phyloP scores from a whole-genome alignment of 176 grass and related monocot genomes.

The Panicum miliaceum region DNA sequence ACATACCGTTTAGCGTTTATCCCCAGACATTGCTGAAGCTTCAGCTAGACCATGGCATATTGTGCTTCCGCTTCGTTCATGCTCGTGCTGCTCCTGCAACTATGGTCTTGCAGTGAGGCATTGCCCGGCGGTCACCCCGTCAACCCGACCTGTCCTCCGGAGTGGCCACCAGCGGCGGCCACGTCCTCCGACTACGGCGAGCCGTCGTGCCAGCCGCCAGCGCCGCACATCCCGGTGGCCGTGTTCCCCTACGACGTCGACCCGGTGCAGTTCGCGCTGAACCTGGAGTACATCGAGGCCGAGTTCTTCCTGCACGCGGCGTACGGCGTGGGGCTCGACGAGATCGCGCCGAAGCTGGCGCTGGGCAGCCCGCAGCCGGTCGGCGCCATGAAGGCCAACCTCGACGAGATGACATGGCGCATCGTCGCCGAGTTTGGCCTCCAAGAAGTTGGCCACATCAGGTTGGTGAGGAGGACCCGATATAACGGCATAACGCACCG shows the following conservation, averaged over 20 bases:
- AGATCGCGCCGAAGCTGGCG: slow-evolving; percentile 59
- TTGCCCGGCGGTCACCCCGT: not conserved
- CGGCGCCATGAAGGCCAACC: slow-evolving; percentile 65
- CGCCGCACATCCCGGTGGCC: slow-evolving; percentile 25
- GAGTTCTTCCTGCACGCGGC: slow-evolving; percentile 72
- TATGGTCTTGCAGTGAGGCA: not conserved
- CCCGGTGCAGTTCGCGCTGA: slow-evolving; percentile 70
- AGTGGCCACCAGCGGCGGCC: too few relatives aligned
- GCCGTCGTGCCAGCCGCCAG: not conserved
- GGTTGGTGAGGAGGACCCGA: slow-evolving; percentile 26
- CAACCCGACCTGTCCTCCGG: slow-evolving; percentile 33
- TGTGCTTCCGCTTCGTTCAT: not conserved
- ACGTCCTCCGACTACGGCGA: not conserved
- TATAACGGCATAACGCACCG: not conserved
- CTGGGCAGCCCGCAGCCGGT: slow-evolving; percentile 68
- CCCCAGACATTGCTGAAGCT: not conserved
- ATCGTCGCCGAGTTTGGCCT: slow-evolving; percentile 69
- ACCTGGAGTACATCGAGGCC: slow-evolving; percentile 72
- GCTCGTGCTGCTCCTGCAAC: slow-evolving; percentile 29
- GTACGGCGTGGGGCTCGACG: slow-evolving; percentile 65
- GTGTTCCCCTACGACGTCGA: slow-evolving; percentile 68
- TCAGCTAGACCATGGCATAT: slow-evolving; percentile 2
- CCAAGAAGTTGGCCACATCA: slow-evolving; percentile 78
- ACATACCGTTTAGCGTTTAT: not conserved
- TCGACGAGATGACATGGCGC: slow-evolving; percentile 52